A percentile compares a stretch with the other conserved stretches of the same genome.
These are phyloP conservation scores for Amniculicola lignicola DNA, from an alignment of 495 filamentous ascomycete genomes.

Conservation along the genomic window DNA sequence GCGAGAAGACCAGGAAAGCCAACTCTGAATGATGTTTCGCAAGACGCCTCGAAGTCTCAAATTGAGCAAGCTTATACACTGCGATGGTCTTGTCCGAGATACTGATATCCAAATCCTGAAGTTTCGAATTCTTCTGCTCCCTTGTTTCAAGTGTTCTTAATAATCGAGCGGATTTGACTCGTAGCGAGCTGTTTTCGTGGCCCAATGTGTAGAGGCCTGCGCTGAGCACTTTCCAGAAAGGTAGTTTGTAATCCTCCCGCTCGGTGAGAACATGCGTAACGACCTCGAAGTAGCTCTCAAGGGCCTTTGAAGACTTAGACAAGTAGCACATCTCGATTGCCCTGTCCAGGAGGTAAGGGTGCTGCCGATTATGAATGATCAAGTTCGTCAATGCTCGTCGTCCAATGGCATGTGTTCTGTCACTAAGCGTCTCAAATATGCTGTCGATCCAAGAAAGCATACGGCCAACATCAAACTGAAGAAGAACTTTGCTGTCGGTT, in stretches of 20 bases:
- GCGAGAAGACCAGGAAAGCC: slow-evolving; percentile 90
- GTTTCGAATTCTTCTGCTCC: slow-evolving; percentile 77
- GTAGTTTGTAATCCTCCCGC: slow-evolving; percentile 70
- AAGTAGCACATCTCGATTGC: slow-evolving; percentile 87
- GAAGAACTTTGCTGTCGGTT: slow-evolving; percentile 73
- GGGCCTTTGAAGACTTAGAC: slow-evolving; percentile 69
- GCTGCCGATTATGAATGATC: slow-evolving; percentile 83
- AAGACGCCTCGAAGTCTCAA: slow-evolving; percentile 89
- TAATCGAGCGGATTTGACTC: slow-evolving; percentile 83
- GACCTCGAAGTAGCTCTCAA: slow-evolving; percentile 95
- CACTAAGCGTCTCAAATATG: slow-evolving; percentile 85
- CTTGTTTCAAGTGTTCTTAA: slow-evolving; percentile 80
- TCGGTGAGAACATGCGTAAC: slow-evolving; percentile 82
- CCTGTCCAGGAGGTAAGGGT: slow-evolving; percentile 76
- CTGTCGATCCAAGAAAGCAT: slow-evolving; percentile 93
- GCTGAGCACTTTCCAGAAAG: slow-evolving; percentile 85
- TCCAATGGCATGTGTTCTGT: slow-evolving; percentile 89
- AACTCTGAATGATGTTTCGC: slow-evolving; percentile 82
- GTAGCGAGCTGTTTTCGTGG: slow-evolving; percentile 79
- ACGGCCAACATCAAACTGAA: slow-evolving; percentile 86
- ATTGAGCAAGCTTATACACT: slow-evolving; percentile 95
- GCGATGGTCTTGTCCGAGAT: slow-evolving; percentile 97
- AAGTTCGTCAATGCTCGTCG: slow-evolving; percentile 85
- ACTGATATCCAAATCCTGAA: slow-evolving; percentile 97
- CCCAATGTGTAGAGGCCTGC: slow-evolving; percentile 88